Evolutionary conservation across 805 yeast genomes (phyloP), one percentile per base, ranked within the genome.

Genomic region (Teunomyces atbi): DNA sequence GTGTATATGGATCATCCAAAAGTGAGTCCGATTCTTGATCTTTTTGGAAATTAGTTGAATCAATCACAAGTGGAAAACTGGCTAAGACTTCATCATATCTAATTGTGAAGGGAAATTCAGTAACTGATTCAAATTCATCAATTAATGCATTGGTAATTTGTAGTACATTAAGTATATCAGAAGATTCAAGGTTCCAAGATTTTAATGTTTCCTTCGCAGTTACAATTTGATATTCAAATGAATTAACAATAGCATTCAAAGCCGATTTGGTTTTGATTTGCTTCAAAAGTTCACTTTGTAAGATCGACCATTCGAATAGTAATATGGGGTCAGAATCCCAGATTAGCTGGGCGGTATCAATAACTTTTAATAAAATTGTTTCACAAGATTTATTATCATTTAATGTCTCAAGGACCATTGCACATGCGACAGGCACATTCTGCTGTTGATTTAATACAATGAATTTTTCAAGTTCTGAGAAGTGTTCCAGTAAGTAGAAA

Each of bases 141-240:
- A 12, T 19, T 10, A 36, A 21, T 5, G 12, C 10, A 13, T 36
- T 36, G 26, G 39, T 18, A n/a, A 36, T 20, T n/a, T 20, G 10
- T 19, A 21, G 15, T 10, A 20, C 28, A 19, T 13, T 6, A 7
- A 36, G 23, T 7, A 8, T 28, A 20, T 36, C 39, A n/a, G 27
- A 4, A 11, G 27, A 8, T 8, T 3, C 12, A 10, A 36, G 39
- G 6, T 36, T 21, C 18, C 15, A 20, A 21, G 28, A 20, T 19
- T 5, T 12, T 5, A 36, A 21, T 12, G 18, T 36, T 20, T 36
- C 18, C 8, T 36, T 36, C 6, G 23, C 39, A 21, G 42, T 39
- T 13, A 19, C 8, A 39, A 39, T 32, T 33, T 58, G 61, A 41
- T 48, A 50, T 4, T 59, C 53, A 29, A 58, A 46, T 2, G 58